Base-by-base conservation (phyloP, 345 rosid genomes). In the Salix arbutifolia region DNA sequence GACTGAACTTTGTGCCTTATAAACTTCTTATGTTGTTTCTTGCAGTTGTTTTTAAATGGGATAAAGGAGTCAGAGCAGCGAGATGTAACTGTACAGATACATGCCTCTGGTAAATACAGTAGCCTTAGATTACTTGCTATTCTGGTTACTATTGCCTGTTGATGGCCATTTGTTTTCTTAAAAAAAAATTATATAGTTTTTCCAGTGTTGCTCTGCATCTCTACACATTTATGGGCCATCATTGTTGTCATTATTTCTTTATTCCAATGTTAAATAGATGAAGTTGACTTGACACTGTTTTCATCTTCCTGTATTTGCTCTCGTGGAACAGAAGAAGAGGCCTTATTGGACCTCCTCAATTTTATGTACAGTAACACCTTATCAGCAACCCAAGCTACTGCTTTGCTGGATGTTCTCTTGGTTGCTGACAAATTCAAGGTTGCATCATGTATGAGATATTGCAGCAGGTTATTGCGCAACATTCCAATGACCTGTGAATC, bases 351-450 rank as follows among this genome's bases (percentile, higher is more conserved):
- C 75, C 94, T 94, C 21, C 90, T 94, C 26, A 83, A 81, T 73
- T 94, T 90, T 74, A 92, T 94, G 92, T 92, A 92, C 74, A 83
- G 83, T 73, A 85, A 80, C 70, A 78, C 83, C 16, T 28, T 92
- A 74, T 86, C 92, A 19, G 78, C 86, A 44, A 86, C 83, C 46
- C 74, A 81, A 11, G 82, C 89, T n/a, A 74, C 90, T 65, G 87
- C 85, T 40, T 79, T 94, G 77, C 80, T 94, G 73, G 93, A 91
- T 81, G 89, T 92, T 74, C 81, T 94, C 65, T 84, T 87, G 87
- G 92, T 89, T 67, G 97, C 98, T 9, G 91, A 91, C 81, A 94
- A 94, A 83, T 92, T 89, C 74, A 88, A 91, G 87, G 97, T 92
- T 74, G 87, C 90, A 25, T 92, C 95, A 16, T 94, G 97, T 81